Base-by-base conservation (phyloP, 1,139 yeast genomes). In the Protomyces gravidus region DNA sequence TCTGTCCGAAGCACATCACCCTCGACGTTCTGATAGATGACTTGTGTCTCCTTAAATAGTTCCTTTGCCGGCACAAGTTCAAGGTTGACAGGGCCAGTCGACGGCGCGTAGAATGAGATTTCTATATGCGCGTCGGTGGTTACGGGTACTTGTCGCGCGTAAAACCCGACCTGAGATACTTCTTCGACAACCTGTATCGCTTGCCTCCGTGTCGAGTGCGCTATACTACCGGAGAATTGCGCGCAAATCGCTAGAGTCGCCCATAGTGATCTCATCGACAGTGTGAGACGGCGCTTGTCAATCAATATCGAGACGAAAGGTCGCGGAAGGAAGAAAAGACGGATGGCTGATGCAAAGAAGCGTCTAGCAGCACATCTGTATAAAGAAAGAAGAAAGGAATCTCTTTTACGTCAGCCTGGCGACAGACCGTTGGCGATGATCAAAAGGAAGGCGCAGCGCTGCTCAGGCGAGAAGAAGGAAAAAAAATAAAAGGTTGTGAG, bases 11-110 rank as follows among this genome's bases (percentile, higher is more conserved):
- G 17, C 21, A 25, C 15, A 33, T 33, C 51, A 5, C 57, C 57
- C 4, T 28, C 17, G n/a, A 30, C 50, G 30, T 52, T 50, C 50
- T 52, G 50, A 15, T 28, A 19, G 28, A 45, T 28, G 32, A 52
- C 42, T 36, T 36, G 42, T 11, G 42, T 36, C 21, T 36, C 11
- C 7, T 17, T 23, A 36, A 36, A 15, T 23, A 36, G 21, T 5
- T 36, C 42, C 15, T 15, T 19, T 5, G 42, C 19, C 19, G 42
- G 42, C 9, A 23, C 9, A 11, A 36, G 42, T 9, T 36, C 42
- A n/a, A 36, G 42, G 21, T 36, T 36, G 1, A 36, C 42, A 17
- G 19, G 11, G 19, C 42, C 42, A 13, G 42, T 36, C 23, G 23
- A 15, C 1, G 25, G 9, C 3, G 42, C 19, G 9, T 15, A 15